Conservation (phyloP, 129 eudicot genomes). For the Flaveria trinervia region DNA sequence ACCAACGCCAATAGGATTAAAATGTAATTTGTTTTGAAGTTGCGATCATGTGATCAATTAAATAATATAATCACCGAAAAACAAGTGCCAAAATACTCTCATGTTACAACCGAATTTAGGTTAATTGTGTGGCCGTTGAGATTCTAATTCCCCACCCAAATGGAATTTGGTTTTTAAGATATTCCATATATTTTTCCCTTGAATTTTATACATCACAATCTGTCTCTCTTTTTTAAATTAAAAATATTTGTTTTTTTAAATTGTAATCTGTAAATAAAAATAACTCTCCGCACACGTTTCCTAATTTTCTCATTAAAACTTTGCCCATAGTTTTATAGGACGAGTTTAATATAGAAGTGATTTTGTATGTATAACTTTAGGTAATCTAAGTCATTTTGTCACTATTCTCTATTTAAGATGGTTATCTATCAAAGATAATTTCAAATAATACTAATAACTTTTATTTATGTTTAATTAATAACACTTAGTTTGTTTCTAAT, state of each 20-base stretch:
- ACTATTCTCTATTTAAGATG: no score
- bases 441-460: no score
- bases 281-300: not conserved
- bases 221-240: not conserved
- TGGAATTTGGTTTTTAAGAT: not conserved
- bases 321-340: not conserved
- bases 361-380: no score
- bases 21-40: not conserved
- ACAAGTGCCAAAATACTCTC: constrained; percentile 17
- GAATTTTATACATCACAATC: not conserved
- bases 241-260: no score
- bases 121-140: not conserved
- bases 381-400: no score
- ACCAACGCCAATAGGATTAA: not conserved
- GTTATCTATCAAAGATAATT: no score
- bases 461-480: no score
- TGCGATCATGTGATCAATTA: not conserved
- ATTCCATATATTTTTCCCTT: not conserved
- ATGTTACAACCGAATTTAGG: constrained; percentile 8
- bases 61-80: constrained; percentile 19
- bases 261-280: not conserved
- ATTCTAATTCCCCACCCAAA: constrained; percentile 6
- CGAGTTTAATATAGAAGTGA: no score
- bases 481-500: no score
- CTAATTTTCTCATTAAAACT: not conserved